Conservation (phyloP, 805 yeast genomes). For the Lipomyces spencermartinsiae region DNA sequence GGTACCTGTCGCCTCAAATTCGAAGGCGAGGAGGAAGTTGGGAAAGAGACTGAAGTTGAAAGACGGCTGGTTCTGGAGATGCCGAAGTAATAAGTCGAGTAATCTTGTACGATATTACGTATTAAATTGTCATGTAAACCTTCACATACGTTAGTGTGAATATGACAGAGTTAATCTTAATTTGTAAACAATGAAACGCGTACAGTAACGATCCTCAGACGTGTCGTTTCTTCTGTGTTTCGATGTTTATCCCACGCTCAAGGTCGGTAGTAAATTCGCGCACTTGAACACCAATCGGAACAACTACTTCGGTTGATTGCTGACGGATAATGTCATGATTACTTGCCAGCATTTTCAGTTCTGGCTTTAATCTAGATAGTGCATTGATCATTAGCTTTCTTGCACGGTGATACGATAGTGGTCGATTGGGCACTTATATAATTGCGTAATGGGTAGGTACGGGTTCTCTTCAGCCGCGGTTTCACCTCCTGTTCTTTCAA, state of each 20-base stretch:
- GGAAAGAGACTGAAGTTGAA: slow-evolving; percentile 92
- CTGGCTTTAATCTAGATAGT: slow-evolving; percentile 21
- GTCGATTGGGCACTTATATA: slow-evolving; percentile 22
- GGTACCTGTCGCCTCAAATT: slow-evolving; percentile 80
- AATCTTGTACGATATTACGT: background rate
- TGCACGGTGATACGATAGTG: background rate
- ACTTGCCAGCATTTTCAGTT: slow-evolving; percentile 13
- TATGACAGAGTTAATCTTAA: background rate
- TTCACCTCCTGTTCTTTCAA: background rate
- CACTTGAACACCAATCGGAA: slow-evolving; percentile 25
- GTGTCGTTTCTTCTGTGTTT: slow-evolving; percentile 5
- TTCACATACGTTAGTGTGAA: background rate
- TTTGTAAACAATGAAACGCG: background rate
- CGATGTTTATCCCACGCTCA: slow-evolving; percentile 23
- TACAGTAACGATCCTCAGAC: background rate
- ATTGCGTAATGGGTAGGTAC: slow-evolving; percentile 28
- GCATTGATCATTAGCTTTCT: slow-evolving; percentile 3
- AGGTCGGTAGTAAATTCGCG: slow-evolving; percentile 21
- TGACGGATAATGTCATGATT: slow-evolving; percentile 12
- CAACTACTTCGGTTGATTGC: slow-evolving; percentile 24
- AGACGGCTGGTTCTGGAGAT: slow-evolving; percentile 81
- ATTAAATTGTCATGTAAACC: background rate
- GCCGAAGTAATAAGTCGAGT: slow-evolving; percentile 17
- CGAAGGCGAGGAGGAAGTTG: slow-evolving; percentile 97
- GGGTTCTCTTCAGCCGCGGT: slow-evolving; percentile 5